Evolutionary conservation across 805 yeast genomes (phyloP), one percentile per base, ranked within the genome.

Genomic region (Ascoidea rubescens): DNA sequence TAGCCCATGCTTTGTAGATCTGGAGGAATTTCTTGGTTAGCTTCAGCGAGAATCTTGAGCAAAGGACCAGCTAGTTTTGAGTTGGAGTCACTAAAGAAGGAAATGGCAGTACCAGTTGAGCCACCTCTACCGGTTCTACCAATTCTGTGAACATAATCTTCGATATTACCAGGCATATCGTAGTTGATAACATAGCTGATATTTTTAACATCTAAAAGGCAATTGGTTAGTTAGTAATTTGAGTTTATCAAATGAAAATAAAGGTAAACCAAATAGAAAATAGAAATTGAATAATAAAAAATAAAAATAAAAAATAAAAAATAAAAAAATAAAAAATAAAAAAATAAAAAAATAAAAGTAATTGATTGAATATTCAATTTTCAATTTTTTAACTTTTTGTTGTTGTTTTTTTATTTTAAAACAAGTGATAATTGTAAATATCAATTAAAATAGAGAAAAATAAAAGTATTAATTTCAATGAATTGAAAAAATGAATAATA

Each of bases 81-180:
- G 75, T 89, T 87, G 59, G 76, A 90, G 58, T 80, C 85, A 54
- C 97, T 88, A 79, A 93, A 93, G 69, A 91, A 80, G 6, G 98
- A 87, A 59, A 89, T 80, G 52, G 99, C 97, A 56, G 93, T 90
- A 78, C 99, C 99, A 57, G 77, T 76, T 57, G 89, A 82, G 69
- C 98, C 98, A 60, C 97, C 99, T 80, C 99, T 88, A 69, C 99
- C 99, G 58, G 99, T 90, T 80, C 97, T 90, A 71, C 99, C 99
- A 66, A 91, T 93, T 75, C 99, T 82, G 71, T 91, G 99, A 57
- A 91, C 97, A 69, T 91, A 91, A 74, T 93, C 98, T 77, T 93
- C 99, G 66, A 90, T 87, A 73, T 91, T 91, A 71, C 87, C 89
- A 65, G 99, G 98, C 90, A 91, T 91, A 70, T 91, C 98, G 65